Evolutionary conservation across 768 basidiomycete species (phyloP).

Genomic region (Collybiopsis confluens): DNA sequence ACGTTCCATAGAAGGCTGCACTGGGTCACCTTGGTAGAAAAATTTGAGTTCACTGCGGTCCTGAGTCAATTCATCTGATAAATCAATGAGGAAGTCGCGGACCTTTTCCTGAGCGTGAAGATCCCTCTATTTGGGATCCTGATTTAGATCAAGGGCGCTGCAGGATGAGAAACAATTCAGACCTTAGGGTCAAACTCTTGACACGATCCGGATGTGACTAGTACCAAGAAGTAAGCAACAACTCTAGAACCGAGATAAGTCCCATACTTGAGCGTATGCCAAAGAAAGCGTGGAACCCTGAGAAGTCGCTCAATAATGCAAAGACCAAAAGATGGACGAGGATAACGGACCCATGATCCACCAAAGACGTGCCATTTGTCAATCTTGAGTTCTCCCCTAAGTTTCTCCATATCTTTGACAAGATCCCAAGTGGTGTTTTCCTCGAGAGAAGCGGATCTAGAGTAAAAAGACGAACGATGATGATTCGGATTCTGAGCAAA

Average conservation of each 20-base stretch:
- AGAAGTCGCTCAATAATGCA: neutral
- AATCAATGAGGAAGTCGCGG: neutral
- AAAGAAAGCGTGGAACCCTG: slow-evolving; percentile 85
- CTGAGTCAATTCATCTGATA: slow-evolving; percentile 8
- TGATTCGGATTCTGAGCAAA: neutral
- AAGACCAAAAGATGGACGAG: neutral
- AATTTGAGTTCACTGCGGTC: slow-evolving; percentile 68
- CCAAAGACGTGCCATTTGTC: slow-evolving; percentile 95
- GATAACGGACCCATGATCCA: slow-evolving; percentile 75
- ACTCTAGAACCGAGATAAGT: neutral
- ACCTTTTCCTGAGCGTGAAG: slow-evolving; percentile 82
- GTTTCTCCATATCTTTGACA: slow-evolving; percentile 82
- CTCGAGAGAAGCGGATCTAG: slow-evolving; percentile 66
- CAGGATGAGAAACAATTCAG: slow-evolving; percentile 7
- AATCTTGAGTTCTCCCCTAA: slow-evolving; percentile 70
- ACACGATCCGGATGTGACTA: slow-evolving; percentile 81
- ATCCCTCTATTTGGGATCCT: slow-evolving; percentile 57
- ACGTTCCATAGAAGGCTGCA: too few species aligned
- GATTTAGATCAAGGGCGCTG: neutral
- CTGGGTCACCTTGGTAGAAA: slow-evolving; percentile 65
- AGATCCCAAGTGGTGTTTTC: slow-evolving; percentile 96
- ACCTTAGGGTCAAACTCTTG: slow-evolving; percentile 75
- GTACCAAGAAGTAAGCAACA: neutral
- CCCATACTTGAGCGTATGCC: slow-evolving; percentile 73
- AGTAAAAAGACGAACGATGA: slow-evolving; percentile 2